phyloP scores from a whole-genome alignment of 2,329 filamentous ascomycete genomes.

The Ambrosiella xylebori region DNA sequence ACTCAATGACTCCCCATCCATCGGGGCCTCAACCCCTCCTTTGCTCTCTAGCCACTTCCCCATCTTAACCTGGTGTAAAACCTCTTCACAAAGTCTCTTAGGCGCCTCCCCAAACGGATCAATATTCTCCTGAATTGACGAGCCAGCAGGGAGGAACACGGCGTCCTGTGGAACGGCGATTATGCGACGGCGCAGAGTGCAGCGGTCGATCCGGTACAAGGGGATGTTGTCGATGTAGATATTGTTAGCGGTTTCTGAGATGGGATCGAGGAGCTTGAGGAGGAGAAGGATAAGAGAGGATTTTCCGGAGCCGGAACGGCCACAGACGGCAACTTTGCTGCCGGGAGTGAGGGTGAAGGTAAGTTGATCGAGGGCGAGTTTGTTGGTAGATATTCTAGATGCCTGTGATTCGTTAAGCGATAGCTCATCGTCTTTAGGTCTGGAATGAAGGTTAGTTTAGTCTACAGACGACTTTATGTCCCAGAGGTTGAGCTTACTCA shows the following conservation, averaged over 20 bases:
- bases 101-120: slow-evolving; percentile 23
- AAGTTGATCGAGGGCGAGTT: slow-evolving; percentile 17
- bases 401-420: background rate
- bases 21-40: slow-evolving; percentile 20
- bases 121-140: slow-evolving; percentile 25
- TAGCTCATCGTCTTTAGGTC: background rate
- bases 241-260: slow-evolving; percentile 15
- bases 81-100: slow-evolving; percentile 20
- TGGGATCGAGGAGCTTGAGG: slow-evolving; percentile 26
- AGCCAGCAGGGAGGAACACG: slow-evolving; percentile 31
- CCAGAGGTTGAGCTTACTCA: slow-evolving; percentile 7
- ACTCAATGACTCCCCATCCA: slow-evolving; percentile 32
- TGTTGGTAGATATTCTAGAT: background rate
- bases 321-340: slow-evolving; percentile 23
- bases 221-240: slow-evolving; percentile 28
- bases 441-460: no score
- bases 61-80: slow-evolving; percentile 22
- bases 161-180: slow-evolving; percentile 37
- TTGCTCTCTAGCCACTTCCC: slow-evolving; percentile 17
- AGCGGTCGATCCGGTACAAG: slow-evolving; percentile 23
- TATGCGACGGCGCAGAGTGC: slow-evolving; percentile 27
- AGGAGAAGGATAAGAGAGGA: slow-evolving; percentile 25
- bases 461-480: no score
- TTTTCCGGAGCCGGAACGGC: slow-evolving; percentile 27
- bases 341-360: slow-evolving; percentile 18